Conservation (phyloP, 495 filamentous ascomycete species). For the Aspergillus carlsbadensis region DNA sequence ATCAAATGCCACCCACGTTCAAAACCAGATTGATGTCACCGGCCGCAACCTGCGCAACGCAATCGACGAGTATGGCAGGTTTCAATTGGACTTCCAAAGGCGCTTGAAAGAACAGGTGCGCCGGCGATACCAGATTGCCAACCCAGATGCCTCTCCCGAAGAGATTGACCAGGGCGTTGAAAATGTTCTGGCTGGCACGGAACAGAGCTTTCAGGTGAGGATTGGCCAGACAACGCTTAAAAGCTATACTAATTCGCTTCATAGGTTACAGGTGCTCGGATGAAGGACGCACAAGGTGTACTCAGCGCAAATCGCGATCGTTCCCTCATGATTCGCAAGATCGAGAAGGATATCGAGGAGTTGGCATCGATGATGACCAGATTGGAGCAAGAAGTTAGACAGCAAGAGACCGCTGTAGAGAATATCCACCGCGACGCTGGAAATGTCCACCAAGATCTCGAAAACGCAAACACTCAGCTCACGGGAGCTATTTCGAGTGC, state of each 20-base stretch:
- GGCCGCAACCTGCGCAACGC: conserved; percentile 76
- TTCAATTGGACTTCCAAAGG: conserved; percentile 74
- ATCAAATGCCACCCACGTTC: conserved; percentile 64
- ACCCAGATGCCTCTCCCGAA: conserved; percentile 76
- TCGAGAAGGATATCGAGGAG: conserved; percentile 84
- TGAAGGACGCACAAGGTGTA: conserved; percentile 74
- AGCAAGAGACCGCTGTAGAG: conserved; percentile 75
- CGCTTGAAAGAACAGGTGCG: conserved; percentile 78
- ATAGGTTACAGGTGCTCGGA: conserved; percentile 65
- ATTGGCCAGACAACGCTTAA: neutral
- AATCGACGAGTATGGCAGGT: conserved; percentile 74
- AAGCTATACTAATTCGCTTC: conserved; percentile 13
- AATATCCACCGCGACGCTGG: conserved; percentile 81
- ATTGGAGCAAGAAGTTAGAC: conserved; percentile 76
- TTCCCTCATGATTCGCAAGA: conserved; percentile 86
- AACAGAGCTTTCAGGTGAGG: conserved; percentile 69
- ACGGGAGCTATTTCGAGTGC: conserved; percentile 75
- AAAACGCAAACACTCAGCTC: conserved; percentile 78
- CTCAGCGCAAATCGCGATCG: conserved; percentile 75
- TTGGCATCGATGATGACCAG: conserved; percentile 81
- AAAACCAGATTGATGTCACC: conserved; percentile 73
- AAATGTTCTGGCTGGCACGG: conserved; percentile 62
- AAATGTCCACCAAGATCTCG: conserved; percentile 73
- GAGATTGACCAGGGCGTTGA: conserved; percentile 77
- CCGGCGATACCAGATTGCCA: conserved; percentile 86